Evolutionary conservation across 2,329 filamentous ascomycete species (phyloP), one percentile per base, ranked within the genome.

Genomic region (Cordyceps cateniannulata): DNA sequence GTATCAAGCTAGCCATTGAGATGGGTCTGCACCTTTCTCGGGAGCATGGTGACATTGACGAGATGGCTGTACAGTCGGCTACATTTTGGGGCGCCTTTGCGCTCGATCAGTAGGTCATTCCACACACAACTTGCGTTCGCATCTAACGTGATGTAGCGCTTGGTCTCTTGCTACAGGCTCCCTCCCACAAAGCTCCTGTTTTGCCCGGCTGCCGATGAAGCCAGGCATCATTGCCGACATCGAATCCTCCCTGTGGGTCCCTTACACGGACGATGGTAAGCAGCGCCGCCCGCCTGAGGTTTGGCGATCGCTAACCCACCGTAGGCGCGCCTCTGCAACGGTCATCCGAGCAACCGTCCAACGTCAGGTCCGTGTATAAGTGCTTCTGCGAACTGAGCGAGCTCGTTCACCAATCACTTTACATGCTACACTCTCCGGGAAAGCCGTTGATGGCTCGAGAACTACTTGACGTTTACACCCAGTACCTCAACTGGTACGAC

Each of bases 311-410:
- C 60, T 56, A 18, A 35, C 51, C n/a, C 44, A 60, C 8, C 7
- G 42, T 27, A 84, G 81, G 81, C 32, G 76, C 79, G 1, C 80
- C 81, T 9, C 66, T 84, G 20, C 79, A 84, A 62, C 77, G 77
- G 55, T 82, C 81, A 3, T 84, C 77, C 66, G 77, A 84, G 63
- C 86, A 87, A 65, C 83, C 85, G 0, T 88, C 83, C 3, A 88
- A 89, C 62, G 85, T 90, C 35, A 79, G 87, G 25, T 86, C 85
- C 1, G 83, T 88, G 6, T 87, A 85, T 69, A 85, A 84, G 70
- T 84, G 86, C 65, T 87, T 90, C 65, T 88, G 86, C 68, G 85
- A 87, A 67, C 79, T 92, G 55, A 90, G 86, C 63, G 87, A 91
- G 72, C 81, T 91, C 1, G 85, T 90, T 1, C 89, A 90, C 69